A percentile compares a stretch with the other conserved stretches of the same genome.
phyloP scores from a whole-genome alignment of 768 basidiomycete species.

The Mrakia blollopis region DNA sequence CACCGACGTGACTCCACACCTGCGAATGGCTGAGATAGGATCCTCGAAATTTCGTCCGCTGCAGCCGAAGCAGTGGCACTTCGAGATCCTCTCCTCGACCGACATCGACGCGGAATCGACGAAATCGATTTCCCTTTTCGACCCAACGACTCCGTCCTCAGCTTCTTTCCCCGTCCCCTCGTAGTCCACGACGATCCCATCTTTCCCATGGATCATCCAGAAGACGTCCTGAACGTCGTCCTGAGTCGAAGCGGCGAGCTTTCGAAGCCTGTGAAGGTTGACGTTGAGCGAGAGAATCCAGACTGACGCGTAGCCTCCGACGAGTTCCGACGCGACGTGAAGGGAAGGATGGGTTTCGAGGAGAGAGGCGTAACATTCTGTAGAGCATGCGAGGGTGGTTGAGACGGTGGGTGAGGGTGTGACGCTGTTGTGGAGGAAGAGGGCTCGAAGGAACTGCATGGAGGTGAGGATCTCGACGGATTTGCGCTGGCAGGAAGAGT shows the following conservation, averaged over 20 bases:
- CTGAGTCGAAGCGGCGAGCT: background rate
- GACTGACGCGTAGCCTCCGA: background rate
- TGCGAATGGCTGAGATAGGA: background rate
- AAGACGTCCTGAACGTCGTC: background rate
- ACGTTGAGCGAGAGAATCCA: background rate
- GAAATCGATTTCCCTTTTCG: background rate
- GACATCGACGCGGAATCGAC: background rate
- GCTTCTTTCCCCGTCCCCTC: background rate
- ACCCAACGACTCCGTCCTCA: background rate
- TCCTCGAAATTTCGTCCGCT: background rate
- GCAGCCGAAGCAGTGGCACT: background rate
- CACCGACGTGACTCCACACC: background rate
- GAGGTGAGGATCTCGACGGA: background rate
- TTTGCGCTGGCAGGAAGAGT: background rate
- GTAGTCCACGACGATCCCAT: background rate
- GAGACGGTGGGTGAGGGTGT: background rate
- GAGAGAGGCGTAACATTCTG: background rate
- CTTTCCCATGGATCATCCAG: background rate
- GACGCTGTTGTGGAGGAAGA: background rate
- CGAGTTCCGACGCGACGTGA: background rate
- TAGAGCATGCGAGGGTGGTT: background rate
- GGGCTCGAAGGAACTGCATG: background rate
- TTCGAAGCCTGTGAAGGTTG: background rate
- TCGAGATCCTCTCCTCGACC: background rate
- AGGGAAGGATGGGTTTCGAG: conserved; percentile 4